Evolutionary conservation across 495 filamentous ascomycete species (phyloP).

Genomic region (Lasiosphaeriaceae sp.): DNA sequence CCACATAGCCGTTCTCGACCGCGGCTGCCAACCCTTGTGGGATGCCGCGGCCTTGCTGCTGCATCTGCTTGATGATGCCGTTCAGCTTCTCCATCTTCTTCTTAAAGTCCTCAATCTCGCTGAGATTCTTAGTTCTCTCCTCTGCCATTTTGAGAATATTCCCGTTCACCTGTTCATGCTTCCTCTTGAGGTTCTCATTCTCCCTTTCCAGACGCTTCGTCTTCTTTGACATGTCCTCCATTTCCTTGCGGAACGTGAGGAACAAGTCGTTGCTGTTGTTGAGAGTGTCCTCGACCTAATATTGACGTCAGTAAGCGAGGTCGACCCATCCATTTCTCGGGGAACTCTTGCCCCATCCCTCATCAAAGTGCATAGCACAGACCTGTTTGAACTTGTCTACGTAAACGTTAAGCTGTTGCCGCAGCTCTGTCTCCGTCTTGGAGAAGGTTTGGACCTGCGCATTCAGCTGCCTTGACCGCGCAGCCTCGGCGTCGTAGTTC

Average conservation of each 20-base stretch:
- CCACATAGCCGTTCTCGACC: slow-evolving; percentile 49
- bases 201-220: slow-evolving; percentile 97
- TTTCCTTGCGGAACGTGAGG: slow-evolving; percentile 96
- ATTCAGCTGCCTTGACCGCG: slow-evolving; percentile 76
- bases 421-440: slow-evolving; percentile 88
- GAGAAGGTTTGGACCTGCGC: slow-evolving; percentile 92
- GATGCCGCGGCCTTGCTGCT: slow-evolving; percentile 76
- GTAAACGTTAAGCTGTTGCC: slow-evolving; percentile 96
- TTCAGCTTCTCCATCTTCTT: slow-evolving; percentile 92
- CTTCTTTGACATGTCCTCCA: slow-evolving; percentile 99
- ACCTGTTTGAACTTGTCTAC: slow-evolving; percentile 99
- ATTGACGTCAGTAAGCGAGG: background rate
- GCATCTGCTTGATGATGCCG: slow-evolving; percentile 89
- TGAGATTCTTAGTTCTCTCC: slow-evolving; percentile 77
- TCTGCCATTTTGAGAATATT: slow-evolving; percentile 99
- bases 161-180: slow-evolving; percentile 87
- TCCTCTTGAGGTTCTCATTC: slow-evolving; percentile 84
- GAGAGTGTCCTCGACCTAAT: slow-evolving; percentile 95
- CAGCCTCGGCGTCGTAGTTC: slow-evolving; percentile 72
- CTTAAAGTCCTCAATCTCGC: slow-evolving; percentile 73
- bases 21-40: slow-evolving; percentile 54
- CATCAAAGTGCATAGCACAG: slow-evolving; percentile 32
- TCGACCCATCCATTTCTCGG: too few relatives aligned
- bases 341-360: background rate
- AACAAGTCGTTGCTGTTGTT: slow-evolving; percentile 99